Conservation (phyloP, 306 rosid species). For the Cyamopsis tetragonoloba region DNA sequence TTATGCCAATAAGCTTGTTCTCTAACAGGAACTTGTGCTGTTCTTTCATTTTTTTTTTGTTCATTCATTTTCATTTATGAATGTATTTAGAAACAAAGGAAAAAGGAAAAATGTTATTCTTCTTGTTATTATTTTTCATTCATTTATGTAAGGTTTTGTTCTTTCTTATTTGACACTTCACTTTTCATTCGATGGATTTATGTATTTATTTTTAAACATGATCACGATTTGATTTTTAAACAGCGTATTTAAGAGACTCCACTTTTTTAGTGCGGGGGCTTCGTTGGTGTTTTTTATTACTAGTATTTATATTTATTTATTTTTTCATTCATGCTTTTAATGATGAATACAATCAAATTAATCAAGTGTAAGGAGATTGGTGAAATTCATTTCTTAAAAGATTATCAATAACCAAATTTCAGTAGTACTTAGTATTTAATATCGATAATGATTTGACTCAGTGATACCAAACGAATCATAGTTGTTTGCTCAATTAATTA, state of each 20-base stretch:
- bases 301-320: background rate
- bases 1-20: slow-evolving; percentile 65
- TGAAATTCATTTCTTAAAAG: background rate
- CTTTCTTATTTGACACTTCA: background rate
- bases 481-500: slow-evolving; percentile 7
- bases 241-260: no score
- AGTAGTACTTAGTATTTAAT: background rate
- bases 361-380: background rate
- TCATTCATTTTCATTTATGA: slow-evolving; percentile 33
- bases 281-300: background rate
- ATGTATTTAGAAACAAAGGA: slow-evolving; percentile 23
- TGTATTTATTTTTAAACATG: no score
- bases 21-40: slow-evolving; percentile 45
- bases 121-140: slow-evolving; percentile 6
- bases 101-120: slow-evolving; percentile 7
- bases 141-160: slow-evolving; percentile 2
- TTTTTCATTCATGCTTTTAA: background rate
- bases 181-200: background rate
- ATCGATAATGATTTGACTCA: slow-evolving; percentile 18
- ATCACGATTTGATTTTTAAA: no score
- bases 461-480: background rate
- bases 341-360: background rate
- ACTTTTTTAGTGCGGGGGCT: no score
- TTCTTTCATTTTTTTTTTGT: slow-evolving; percentile 38
- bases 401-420: background rate